Percentiles rank a stretch among this genome's conserved stretches.
Evolutionary conservation across 805 yeast genomes (phyloP).

Genomic region (Suhomyces pyralidae): DNA sequence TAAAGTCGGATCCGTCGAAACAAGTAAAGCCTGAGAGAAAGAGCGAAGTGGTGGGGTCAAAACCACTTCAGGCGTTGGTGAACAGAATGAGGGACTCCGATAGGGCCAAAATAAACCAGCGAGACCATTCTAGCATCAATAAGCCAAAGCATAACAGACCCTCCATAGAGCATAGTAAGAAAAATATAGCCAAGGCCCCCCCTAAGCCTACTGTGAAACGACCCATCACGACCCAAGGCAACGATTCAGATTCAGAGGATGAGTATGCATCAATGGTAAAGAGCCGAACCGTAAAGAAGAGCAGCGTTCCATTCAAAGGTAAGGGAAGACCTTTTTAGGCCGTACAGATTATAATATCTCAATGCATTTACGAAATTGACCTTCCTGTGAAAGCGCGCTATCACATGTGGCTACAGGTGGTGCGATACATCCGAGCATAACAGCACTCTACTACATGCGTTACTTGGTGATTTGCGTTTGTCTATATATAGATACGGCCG

Average conservation of each 20-base stretch:
- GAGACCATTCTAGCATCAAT: not conserved
- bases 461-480: not conserved
- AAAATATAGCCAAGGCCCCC: not conserved
- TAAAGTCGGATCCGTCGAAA: constrained; percentile 11
- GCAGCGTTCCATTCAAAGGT: not conserved
- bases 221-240: not conserved
- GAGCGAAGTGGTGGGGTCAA: not conserved
- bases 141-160: not conserved
- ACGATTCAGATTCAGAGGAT: constrained; percentile 5
- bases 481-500: not conserved
- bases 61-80: constrained; percentile 37
- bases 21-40: constrained; percentile 5
- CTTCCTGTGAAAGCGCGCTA: not conserved
- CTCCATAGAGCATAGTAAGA: not conserved
- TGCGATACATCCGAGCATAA: not conserved
- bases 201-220: not conserved
- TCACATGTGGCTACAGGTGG: not conserved
- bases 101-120: constrained; percentile 8
- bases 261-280: not conserved
- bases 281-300: constrained; percentile 5
- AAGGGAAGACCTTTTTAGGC: constrained; percentile 4
- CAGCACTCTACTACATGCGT: not conserved
- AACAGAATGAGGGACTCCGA: constrained; percentile 31
- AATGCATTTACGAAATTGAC: not conserved
- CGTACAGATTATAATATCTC: not conserved